Percentiles rank a stretch among this genome's conserved stretches.
Evolutionary conservation across 345 rosid species (phyloP).

Genomic region (Erucastrum elatum): DNA sequence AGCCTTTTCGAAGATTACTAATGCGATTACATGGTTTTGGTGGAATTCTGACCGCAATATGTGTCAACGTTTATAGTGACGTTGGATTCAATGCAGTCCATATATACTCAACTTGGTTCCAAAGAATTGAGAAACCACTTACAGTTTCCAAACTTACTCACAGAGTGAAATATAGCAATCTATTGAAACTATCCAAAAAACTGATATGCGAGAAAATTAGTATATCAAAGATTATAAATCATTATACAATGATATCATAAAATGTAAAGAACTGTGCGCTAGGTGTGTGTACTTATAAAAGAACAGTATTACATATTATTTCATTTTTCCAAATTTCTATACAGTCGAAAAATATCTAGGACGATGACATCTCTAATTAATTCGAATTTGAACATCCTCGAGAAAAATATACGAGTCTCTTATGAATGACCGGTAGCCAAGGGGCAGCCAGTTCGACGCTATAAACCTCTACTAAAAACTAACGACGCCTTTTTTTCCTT

Average conservation of each 20-base stretch:
- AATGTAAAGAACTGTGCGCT: not conserved
- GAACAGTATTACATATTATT: not conserved
- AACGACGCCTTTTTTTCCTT: not conserved
- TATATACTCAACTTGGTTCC: too few species aligned
- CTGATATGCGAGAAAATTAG: too few species aligned
- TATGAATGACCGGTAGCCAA: constrained; percentile 8
- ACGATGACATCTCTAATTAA: constrained; percentile 9
- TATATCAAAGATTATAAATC: too few species aligned
- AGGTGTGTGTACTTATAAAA: not conserved
- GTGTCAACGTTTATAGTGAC: too few species aligned
- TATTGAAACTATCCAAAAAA: too few species aligned
- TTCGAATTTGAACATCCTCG: constrained; percentile 17
- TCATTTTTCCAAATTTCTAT: not conserved
- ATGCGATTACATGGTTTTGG: too few species aligned
- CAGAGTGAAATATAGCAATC: too few species aligned
- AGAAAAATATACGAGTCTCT: constrained; percentile 3
- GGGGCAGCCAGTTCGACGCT: constrained; percentile 14
- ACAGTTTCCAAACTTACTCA: not conserved
- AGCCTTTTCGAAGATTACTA: not conserved
- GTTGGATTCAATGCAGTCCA: too few species aligned
- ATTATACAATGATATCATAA: not conserved
- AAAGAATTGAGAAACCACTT: not conserved
- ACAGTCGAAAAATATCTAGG: not conserved
- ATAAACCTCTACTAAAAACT: not conserved
- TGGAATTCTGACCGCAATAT: too few species aligned